Conservation (phyloP, 2,329 filamentous ascomycete species). For the Pyrenophora graminea region DNA sequence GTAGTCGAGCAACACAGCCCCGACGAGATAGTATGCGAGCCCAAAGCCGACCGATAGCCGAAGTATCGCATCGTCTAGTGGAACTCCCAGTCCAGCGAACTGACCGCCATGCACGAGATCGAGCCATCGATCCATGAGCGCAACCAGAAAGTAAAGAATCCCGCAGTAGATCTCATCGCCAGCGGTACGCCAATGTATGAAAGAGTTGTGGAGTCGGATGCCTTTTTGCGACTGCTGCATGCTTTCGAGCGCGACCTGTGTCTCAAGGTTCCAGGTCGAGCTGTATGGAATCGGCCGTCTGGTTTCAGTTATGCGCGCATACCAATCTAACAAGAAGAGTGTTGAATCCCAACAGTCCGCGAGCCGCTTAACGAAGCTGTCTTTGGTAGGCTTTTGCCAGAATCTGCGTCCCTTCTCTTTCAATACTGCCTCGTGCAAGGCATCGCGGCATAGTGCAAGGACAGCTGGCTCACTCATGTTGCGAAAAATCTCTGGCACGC, state of each 20-base stretch:
- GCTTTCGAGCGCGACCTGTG: constrained; percentile 58
- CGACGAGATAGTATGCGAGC: constrained; percentile 62
- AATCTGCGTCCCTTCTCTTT: constrained; percentile 51
- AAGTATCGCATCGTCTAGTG: constrained; percentile 38
- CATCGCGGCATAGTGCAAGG: constrained; percentile 53
- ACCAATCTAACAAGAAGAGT: constrained; percentile 60
- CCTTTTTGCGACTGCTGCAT: constrained; percentile 60
- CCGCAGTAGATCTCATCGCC: constrained; percentile 60
- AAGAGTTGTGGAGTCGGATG: constrained; percentile 60
- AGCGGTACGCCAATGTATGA: constrained; percentile 63
- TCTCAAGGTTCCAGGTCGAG: constrained; percentile 63
- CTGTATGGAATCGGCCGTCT: constrained; percentile 59
- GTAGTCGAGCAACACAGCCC: constrained; percentile 61
- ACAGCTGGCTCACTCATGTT: constrained; percentile 55
- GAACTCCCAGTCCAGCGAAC: constrained; percentile 41
- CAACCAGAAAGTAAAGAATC: constrained; percentile 59
- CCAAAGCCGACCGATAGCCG: constrained; percentile 59
- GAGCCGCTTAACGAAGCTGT: constrained; percentile 55
- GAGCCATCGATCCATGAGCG: constrained; percentile 61
- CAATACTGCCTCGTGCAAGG: constrained; percentile 52
- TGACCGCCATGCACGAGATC: constrained; percentile 53
- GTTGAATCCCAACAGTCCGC: constrained; percentile 58
- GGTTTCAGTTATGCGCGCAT: constrained; percentile 54
- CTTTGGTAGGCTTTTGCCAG: constrained; percentile 50
- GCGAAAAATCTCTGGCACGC: constrained; percentile 46